Evolutionary conservation across 352 stramenopile species (phyloP).

Genomic region (Pythium coloratum): DNA sequence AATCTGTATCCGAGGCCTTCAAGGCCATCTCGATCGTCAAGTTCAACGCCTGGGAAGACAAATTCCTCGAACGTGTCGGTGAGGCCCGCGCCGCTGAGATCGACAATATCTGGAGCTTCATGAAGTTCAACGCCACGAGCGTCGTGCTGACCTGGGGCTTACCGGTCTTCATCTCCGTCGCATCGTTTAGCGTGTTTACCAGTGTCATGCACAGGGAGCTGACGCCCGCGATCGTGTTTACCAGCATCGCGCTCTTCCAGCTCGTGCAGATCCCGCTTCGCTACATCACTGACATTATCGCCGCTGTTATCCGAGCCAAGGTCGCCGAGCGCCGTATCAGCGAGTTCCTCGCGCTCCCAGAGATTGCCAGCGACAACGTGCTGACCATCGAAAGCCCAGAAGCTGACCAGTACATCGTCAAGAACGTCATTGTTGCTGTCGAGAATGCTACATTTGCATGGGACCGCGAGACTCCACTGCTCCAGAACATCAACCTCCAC

Average conservation of each 20-base stretch:
- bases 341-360: slow-evolving; percentile 45
- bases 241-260: slow-evolving; percentile 69
- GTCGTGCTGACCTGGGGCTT: slow-evolving; percentile 26
- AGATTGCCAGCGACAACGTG: slow-evolving; percentile 22
- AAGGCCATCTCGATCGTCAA: slow-evolving; percentile 91
- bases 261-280: slow-evolving; percentile 55
- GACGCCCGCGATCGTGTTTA: slow-evolving; percentile 73
- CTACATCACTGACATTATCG: slow-evolving; percentile 40
- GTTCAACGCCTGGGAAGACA: slow-evolving; percentile 88
- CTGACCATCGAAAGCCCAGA: slow-evolving; percentile 4
- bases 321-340: slow-evolving; percentile 52
- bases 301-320: slow-evolving; percentile 76
- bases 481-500: slow-evolving; percentile 57
- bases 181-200: slow-evolving; percentile 41
- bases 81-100: slow-evolving; percentile 32
- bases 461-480: slow-evolving; percentile 33
- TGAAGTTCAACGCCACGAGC: slow-evolving; percentile 8
- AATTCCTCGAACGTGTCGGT: slow-evolving; percentile 73
- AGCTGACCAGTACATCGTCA: slow-evolving; percentile 9
- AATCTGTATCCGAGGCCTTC: slow-evolving; percentile 53
- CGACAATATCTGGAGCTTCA: slow-evolving; percentile 6
- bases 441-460: slow-evolving; percentile 4
- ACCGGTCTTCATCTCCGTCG: slow-evolving; percentile 48
- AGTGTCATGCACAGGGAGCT: slow-evolving; percentile 78
- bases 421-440: slow-evolving; percentile 25